Conservation (phyloP, 2,329 filamentous ascomycete species). For the Dactylellina leptospora region DNA sequence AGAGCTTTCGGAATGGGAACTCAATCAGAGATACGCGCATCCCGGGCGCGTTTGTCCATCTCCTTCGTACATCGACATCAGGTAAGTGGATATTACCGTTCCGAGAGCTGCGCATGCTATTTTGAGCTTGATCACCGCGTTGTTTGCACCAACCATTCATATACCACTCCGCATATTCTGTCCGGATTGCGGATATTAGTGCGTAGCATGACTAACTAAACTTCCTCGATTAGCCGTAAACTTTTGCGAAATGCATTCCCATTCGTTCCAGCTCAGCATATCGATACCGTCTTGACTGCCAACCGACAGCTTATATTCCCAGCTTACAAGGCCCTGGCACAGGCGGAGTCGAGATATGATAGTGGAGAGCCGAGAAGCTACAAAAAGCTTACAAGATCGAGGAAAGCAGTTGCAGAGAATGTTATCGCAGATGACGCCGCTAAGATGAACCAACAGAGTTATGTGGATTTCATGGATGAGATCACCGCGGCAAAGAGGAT, state of each 20-base stretch:
- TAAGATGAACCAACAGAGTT: slow-evolving; percentile 57
- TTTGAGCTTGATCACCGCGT: too few relatives aligned
- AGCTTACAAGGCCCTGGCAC: slow-evolving; percentile 58
- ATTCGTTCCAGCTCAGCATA: slow-evolving; percentile 59
- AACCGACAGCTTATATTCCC: slow-evolving; percentile 58
- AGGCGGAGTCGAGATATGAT: slow-evolving; percentile 60
- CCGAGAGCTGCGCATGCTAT: neutral
- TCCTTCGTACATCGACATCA: too few relatives aligned
- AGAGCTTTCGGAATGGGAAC: slow-evolving; percentile 55
- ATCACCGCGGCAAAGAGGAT: slow-evolving; percentile 29
- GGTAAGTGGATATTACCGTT: slow-evolving; percentile 13
- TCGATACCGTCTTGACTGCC: slow-evolving; percentile 59
- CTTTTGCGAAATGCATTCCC: slow-evolving; percentile 60
- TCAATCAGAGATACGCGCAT: slow-evolving; percentile 55
- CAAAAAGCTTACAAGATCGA: slow-evolving; percentile 57
- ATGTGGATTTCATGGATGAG: slow-evolving; percentile 57
- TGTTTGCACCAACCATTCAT: too few relatives aligned
- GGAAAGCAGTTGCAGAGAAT: slow-evolving; percentile 54
- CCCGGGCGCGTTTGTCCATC: slow-evolving; percentile 55
- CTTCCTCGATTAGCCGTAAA: slow-evolving; percentile 55
- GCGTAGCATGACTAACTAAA: too few relatives aligned
- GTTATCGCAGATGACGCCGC: slow-evolving; percentile 46
- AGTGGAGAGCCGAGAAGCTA: slow-evolving; percentile 54
- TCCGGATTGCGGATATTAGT: too few relatives aligned
- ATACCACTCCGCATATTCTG: too few relatives aligned